Conservation (phyloP, 306 rosid genomes). For the Hylodesmum podocarpum region DNA sequence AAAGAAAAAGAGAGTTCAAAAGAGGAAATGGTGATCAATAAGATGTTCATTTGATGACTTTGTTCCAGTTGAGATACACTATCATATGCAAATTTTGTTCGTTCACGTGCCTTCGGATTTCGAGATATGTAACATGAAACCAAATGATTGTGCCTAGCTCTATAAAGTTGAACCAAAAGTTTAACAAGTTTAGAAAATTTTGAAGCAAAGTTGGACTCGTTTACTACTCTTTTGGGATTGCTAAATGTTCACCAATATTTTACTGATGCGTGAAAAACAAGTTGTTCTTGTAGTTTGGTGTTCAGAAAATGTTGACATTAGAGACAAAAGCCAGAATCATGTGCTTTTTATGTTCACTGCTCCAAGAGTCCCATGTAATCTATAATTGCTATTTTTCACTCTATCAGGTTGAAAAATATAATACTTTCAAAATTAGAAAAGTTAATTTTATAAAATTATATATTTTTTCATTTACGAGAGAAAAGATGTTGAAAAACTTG, state of each 20-base stretch:
- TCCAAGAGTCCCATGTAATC: slow-evolving; percentile 29
- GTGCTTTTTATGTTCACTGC: neutral
- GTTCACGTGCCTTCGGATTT: slow-evolving; percentile 49
- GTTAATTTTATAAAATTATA: no score
- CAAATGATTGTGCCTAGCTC: slow-evolving; percentile 34
- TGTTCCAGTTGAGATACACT: neutral
- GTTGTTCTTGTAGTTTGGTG: slow-evolving; percentile 15
- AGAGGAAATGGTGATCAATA: slow-evolving; percentile 29
- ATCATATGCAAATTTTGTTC: neutral
- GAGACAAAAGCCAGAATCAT: slow-evolving; percentile 28
- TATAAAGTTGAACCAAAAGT: slow-evolving; percentile 20
- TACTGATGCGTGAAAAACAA: neutral
- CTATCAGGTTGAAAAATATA: neutral
- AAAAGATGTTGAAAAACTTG: no score
- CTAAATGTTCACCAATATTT: slow-evolving; percentile 20
- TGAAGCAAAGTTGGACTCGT: slow-evolving; percentile 35
- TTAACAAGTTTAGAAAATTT: neutral
- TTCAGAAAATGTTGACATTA: slow-evolving; percentile 13
- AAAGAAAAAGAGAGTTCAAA: neutral
- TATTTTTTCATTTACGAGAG: no score
- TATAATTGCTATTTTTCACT: neutral
- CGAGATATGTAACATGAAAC: slow-evolving; percentile 35
- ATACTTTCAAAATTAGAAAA: no score
- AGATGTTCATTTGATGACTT: slow-evolving; percentile 27
- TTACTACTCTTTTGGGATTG: slow-evolving; percentile 8